Percentiles rank a stretch among this genome's conserved stretches.
Evolutionary conservation across 73 alveolate genomes (phyloP).

Genomic region (Uronychia binucleata): DNA sequence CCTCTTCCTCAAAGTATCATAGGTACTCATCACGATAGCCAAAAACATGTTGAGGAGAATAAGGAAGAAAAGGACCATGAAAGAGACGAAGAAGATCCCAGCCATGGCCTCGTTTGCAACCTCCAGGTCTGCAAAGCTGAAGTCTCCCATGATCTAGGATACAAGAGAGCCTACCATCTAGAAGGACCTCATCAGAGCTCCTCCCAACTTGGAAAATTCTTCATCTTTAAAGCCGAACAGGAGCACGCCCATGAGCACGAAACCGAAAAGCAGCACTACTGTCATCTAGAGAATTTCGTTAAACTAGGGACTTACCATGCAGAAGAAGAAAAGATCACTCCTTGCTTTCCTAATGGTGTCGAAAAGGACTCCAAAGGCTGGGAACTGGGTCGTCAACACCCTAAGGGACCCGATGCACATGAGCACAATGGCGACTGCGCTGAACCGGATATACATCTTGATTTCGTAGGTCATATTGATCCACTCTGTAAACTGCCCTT

Average conservation of each 20-base stretch:
- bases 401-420: conserved; percentile 53
- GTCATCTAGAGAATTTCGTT: background rate
- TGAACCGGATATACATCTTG: conserved; percentile 18
- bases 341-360: conserved; percentile 70
- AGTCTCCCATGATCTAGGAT: conserved; percentile 2
- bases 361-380: conserved; percentile 78
- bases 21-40: conserved; percentile 71
- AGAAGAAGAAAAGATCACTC: conserved; percentile 45
- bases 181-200: conserved; percentile 5
- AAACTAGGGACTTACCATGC: conserved; percentile 23
- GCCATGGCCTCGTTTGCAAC: conserved; percentile 8
- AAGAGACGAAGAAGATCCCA: conserved; percentile 16
- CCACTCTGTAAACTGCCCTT: conserved; percentile 32
- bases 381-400: conserved; percentile 64
- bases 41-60: conserved; percentile 46
- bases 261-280: conserved; percentile 8
- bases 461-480: background rate
- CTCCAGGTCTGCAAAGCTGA: background rate
- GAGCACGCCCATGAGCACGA: background rate
- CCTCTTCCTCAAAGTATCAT: conserved; percentile 48
- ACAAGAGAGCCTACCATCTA: background rate
- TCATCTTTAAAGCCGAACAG: background rate
- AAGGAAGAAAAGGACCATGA: conserved; percentile 35
- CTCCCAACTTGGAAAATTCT: background rate
- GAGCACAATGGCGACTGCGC: conserved; percentile 49